Evolutionary conservation across 192 early-diverging fungal species (phyloP), one percentile per base, ranked within the genome.

Genomic region (Entomortierella parvispora): DNA sequence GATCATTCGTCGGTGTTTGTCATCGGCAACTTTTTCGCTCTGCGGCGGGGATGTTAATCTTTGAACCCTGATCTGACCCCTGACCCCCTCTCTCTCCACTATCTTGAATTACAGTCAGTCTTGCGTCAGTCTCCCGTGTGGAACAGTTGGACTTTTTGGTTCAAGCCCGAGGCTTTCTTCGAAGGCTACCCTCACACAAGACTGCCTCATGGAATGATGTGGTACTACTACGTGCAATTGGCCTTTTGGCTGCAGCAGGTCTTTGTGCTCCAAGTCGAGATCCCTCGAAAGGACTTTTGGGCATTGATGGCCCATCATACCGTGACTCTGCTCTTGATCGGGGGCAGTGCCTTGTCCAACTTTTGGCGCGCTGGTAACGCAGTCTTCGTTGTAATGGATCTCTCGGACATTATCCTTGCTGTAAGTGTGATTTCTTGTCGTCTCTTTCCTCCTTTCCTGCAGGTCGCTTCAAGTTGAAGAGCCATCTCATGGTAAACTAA

Each of bases 321-420:
- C 40, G 83, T 86, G 34, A 91, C 90, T 14, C 48, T 88, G 14
- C 56, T 88, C 3, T 58, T 91, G 52, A 85, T 91, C 52, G 70
- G 77, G 47, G 70, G 79, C 22, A 89, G 87, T 62, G 89, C 90
- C 58, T 26, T 69, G 0, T 87, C 69, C 54, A 85, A 91, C 64
- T 91, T 86, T 55, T 88, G 88, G 52, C 68, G 85, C 14, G 74
- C 87, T 18, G 90, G 90, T 10, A 87, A 89, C 56, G 83, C 84
- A 1, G 83, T 89, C 20, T 88, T 91, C 80, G 80, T 88, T 2
- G 81, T 84, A 62, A 85, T 91, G 86, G 90, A 91, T 82, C 64
- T 89, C 18, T 79, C 89, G 14, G 90, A 91, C 75, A 81, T 85
- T 53, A 69, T 88, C 32, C 64, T 91, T 33, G 85, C 84, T 45